These are phyloP conservation scores for Dactylellina parvicollis DNA, from an alignment of 2,329 filamentous ascomycete genomes.

Conservation along the genomic window DNA sequence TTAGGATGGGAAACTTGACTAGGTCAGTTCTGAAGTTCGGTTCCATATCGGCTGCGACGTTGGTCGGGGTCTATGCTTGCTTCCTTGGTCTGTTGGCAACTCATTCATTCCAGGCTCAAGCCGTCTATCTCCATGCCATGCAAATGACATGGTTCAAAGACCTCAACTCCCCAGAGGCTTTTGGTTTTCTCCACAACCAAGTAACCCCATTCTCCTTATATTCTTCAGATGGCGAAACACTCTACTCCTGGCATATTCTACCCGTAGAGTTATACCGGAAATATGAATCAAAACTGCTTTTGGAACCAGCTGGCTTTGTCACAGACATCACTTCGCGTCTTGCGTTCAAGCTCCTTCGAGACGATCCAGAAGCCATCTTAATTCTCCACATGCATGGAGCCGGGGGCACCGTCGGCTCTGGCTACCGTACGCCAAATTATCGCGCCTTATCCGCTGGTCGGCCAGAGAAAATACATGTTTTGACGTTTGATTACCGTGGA, in stretches of 20 bases:
- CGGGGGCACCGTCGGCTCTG: conserved; percentile 68
- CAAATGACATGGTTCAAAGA: conserved; percentile 68
- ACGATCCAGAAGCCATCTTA: conserved; percentile 64
- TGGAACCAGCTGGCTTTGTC: conserved; percentile 61
- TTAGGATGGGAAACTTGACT: conserved; percentile 8
- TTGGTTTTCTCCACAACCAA: conserved; percentile 65
- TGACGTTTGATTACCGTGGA: conserved; percentile 72
- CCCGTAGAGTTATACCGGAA: conserved; percentile 64
- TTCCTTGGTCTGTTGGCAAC: conserved; percentile 65
- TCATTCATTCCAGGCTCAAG: conserved; percentile 66
- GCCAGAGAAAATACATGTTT: conserved; percentile 67
- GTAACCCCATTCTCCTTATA: conserved; percentile 65
- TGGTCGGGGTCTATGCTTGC: conserved; percentile 62
- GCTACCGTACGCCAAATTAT: conserved; percentile 68
- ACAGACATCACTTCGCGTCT: conserved; percentile 61
- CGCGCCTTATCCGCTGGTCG: conserved; percentile 67
- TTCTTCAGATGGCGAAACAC: conserved; percentile 61
- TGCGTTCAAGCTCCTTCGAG: conserved; percentile 63
- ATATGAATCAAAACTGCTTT: conserved; percentile 62
- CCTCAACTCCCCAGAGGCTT: conserved; percentile 65
- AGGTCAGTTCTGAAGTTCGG: conserved; percentile 17
- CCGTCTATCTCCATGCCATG: conserved; percentile 68
- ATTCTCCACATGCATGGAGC: conserved; percentile 69
- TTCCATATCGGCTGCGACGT: conserved; percentile 57
- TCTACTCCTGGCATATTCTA: conserved; percentile 67